These are phyloP conservation scores for Fraxinus pennsylvanica DNA, from an alignment of 257 asterid species.

Conservation along the genomic window DNA sequence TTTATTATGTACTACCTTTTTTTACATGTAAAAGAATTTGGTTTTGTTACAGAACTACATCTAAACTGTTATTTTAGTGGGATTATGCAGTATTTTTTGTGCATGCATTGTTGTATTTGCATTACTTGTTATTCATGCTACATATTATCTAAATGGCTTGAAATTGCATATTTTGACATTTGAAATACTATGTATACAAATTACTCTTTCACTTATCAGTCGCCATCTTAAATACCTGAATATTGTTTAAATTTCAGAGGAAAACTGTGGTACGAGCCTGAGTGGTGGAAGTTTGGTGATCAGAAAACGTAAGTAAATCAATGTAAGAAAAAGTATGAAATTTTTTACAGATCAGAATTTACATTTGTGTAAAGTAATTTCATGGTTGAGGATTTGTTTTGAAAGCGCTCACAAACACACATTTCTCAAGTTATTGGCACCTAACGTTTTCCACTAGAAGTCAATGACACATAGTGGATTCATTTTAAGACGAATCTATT, in stretches of 20 bases:
- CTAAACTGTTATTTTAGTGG: neutral
- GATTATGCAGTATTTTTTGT: neutral
- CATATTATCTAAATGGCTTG: slow-evolving; percentile 10
- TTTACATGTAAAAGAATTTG: neutral
- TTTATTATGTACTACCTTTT: neutral
- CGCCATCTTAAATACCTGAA: neutral
- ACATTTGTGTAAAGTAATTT: neutral
- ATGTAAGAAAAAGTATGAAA: neutral
- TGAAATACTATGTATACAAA: slow-evolving; percentile 5
- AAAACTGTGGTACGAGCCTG: slow-evolving; percentile 87
- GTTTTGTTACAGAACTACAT: slow-evolving; percentile 2
- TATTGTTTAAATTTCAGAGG: slow-evolving; percentile 64
- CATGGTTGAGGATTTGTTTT: neutral
- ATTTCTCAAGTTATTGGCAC: neutral
- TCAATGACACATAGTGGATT: slow-evolving; percentile 18
- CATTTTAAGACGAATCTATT: slow-evolving; percentile 7
- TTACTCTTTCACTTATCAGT: slow-evolving; percentile 18
- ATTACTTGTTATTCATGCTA: neutral
- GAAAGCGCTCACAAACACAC: neutral
- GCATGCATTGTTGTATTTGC: neutral
- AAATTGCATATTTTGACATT: slow-evolving; percentile 2
- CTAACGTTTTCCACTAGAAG: neutral
- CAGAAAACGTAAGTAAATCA: slow-evolving; percentile 73
- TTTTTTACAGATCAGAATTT: neutral
- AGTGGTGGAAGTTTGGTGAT: slow-evolving; percentile 98